Percentiles rank a stretch among this genome's conserved stretches.
Conservation (phyloP, 257 asterid species). For the Ocimum tenuiflorum region DNA sequence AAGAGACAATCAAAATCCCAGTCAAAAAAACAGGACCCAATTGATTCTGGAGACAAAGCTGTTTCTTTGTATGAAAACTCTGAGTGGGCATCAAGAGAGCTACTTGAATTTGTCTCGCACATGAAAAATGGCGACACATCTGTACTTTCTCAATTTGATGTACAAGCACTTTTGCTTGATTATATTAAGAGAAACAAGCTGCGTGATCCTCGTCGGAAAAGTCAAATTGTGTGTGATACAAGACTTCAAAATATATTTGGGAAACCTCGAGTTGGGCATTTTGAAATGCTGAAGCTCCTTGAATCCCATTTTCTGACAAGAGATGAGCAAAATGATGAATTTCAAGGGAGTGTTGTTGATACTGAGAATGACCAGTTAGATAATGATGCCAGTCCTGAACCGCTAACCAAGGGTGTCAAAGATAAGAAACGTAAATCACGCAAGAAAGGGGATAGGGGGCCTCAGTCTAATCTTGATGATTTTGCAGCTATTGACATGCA, state of each 20-base stretch:
- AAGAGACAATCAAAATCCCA: slow-evolving; percentile 50
- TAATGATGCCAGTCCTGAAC: slow-evolving; percentile 50
- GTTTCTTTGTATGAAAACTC: slow-evolving; percentile 37
- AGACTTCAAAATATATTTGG: slow-evolving; percentile 82
- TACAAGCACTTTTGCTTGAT: slow-evolving; percentile 88
- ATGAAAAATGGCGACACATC: slow-evolving; percentile 86
- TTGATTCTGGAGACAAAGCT: slow-evolving; percentile 31
- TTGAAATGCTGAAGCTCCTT: slow-evolving; percentile 96
- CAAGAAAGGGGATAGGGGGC: slow-evolving; percentile 56
- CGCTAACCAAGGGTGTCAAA: slow-evolving; percentile 44
- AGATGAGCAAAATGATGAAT: slow-evolving; percentile 81
- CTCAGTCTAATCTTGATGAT: slow-evolving; percentile 87
- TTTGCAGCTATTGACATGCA: slow-evolving; percentile 95
- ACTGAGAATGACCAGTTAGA: slow-evolving; percentile 66
- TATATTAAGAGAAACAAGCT: slow-evolving; percentile 83
- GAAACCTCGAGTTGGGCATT: slow-evolving; percentile 93
- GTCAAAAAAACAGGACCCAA: slow-evolving; percentile 32
- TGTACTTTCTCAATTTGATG: slow-evolving; percentile 72
- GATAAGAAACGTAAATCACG: slow-evolving; percentile 73
- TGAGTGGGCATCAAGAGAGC: slow-evolving; percentile 92
- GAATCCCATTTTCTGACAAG: slow-evolving; percentile 79
- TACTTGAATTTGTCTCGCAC: slow-evolving; percentile 86
- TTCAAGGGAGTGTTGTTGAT: slow-evolving; percentile 85
- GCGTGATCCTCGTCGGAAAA: slow-evolving; percentile 87
- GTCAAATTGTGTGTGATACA: slow-evolving; percentile 86